These are phyloP conservation scores for Psilocybe subaeruginosa DNA, from an alignment of 768 basidiomycete species.

Conservation along the genomic window DNA sequence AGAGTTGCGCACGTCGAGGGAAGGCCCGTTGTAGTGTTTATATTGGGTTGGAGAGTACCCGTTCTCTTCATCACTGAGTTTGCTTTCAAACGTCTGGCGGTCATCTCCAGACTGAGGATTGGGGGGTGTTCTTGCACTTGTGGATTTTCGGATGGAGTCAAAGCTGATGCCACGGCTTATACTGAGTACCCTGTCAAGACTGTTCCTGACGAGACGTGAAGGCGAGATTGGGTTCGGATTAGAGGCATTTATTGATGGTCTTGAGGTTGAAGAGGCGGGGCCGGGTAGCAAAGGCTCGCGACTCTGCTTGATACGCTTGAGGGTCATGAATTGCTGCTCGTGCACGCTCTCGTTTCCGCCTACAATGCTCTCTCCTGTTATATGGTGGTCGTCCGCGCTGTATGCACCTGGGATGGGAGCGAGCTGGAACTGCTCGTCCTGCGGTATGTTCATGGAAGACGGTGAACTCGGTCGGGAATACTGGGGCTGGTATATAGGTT, in stretches of 20 bases:
- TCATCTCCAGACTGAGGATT: constrained; percentile 21
- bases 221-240: constrained; percentile 23
- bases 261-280: constrained; percentile 27
- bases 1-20: constrained; percentile 23
- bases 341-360: constrained; percentile 18
- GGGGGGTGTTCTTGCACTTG: constrained; percentile 21
- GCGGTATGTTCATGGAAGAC: constrained; percentile 19
- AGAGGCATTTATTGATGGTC: constrained; percentile 29
- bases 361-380: constrained; percentile 17
- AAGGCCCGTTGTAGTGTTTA: constrained; percentile 19
- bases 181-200: constrained; percentile 63
- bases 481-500: constrained; percentile 50
- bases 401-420: constrained; percentile 38
- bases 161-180: constrained; percentile 54
- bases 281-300: constrained; percentile 74
- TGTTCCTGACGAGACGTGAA: constrained; percentile 51
- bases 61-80: constrained; percentile 38
- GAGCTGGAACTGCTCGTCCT: constrained; percentile 35
- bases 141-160: constrained; percentile 46
- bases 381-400: constrained; percentile 42
- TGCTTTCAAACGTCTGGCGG: constrained; percentile 30
- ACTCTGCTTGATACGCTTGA: constrained; percentile 60
- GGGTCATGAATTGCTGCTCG: constrained; percentile 31
- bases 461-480: constrained; percentile 38
- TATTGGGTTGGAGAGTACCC: constrained; percentile 25